A percentile compares a stretch with the other conserved stretches of the same genome.
These are phyloP conservation scores for Pleurostoma richardsiae DNA, from an alignment of 2,329 filamentous ascomycete genomes.

Conservation along the genomic window DNA sequence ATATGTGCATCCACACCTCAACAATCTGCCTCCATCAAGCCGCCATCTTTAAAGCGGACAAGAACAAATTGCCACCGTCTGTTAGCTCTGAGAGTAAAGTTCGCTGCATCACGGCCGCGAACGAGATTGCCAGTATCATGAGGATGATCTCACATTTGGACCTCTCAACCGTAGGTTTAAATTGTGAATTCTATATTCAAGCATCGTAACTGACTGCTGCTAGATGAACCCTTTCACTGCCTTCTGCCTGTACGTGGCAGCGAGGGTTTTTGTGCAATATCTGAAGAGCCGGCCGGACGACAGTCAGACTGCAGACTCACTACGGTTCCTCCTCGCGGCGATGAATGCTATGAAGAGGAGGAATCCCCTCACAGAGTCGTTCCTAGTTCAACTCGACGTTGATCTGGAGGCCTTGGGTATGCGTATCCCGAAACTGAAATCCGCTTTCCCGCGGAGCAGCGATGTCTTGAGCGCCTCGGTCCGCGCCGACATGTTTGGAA, in stretches of 20 bases:
- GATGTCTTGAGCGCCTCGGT: constrained; percentile 39
- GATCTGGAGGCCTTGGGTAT: constrained; percentile 74
- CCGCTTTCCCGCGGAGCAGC: constrained; percentile 47
- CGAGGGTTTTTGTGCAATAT: constrained; percentile 92
- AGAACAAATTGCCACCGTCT: constrained; percentile 70
- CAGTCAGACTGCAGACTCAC: constrained; percentile 67
- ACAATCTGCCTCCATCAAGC: constrained; percentile 98
- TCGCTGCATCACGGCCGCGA: constrained; percentile 86
- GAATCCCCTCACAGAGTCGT: constrained; percentile 90
- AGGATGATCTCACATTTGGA: constrained; percentile 90
- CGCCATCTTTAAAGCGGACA: constrained; percentile 95
- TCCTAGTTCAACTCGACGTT: constrained; percentile 87
- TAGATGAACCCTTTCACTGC: constrained; percentile 95
- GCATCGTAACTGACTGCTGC: constrained; percentile 9
- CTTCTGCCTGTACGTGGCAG: constrained; percentile 94
- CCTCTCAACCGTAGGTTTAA: constrained; percentile 63
- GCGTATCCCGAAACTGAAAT: constrained; percentile 52
- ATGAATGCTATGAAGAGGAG: constrained; percentile 86
- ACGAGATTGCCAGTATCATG: constrained; percentile 94
- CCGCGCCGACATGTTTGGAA: no score
- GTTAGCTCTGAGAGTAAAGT: constrained; percentile 88
- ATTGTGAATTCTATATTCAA: not conserved
- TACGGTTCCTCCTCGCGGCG: constrained; percentile 86
- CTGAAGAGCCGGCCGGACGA: constrained; percentile 92
- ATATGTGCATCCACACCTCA: constrained; percentile 96